Evolutionary conservation across 2,329 filamentous ascomycete genomes (phyloP).

Genomic region (Lasiodiplodia hormozganensis): DNA sequence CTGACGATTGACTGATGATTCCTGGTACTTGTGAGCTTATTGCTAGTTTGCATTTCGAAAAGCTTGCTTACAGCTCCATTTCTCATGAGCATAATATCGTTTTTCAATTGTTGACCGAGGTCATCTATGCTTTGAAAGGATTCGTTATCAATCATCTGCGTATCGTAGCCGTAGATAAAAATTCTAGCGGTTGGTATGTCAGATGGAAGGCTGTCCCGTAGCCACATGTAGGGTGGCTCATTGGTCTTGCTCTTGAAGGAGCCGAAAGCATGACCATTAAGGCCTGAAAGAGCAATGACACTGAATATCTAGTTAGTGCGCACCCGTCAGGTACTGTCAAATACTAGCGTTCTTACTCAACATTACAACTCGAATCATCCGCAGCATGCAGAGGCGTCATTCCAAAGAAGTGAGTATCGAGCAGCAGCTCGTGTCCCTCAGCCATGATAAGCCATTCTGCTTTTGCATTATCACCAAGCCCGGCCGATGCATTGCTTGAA

Average conservation of each 20-base stretch:
- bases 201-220: not conserved
- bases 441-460: too few species aligned
- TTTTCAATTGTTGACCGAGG: not conserved
- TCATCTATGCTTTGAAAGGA: not conserved
- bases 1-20: rapidly evolving
- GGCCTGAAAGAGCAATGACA: not conserved
- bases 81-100: rapidly evolving
- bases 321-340: too few species aligned
- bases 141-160: not conserved
- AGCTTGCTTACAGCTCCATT: too few species aligned
- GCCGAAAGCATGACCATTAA: too few species aligned
- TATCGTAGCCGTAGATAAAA: not conserved
- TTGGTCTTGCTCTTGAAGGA: not conserved
- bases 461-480: too few species aligned
- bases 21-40: not conserved
- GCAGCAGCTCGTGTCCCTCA: too few species aligned
- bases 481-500: too few species aligned
- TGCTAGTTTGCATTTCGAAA: too few species aligned
- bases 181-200: not conserved
- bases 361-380: not conserved
- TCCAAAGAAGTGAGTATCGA: too few species aligned
- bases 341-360: not conserved
- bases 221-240: not conserved
- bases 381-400: too few species aligned
- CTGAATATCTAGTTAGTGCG: not conserved